Evolutionary conservation across 352 stramenopile genomes (phyloP).

Genomic region (Globisporangium rhizosaccharum): DNA sequence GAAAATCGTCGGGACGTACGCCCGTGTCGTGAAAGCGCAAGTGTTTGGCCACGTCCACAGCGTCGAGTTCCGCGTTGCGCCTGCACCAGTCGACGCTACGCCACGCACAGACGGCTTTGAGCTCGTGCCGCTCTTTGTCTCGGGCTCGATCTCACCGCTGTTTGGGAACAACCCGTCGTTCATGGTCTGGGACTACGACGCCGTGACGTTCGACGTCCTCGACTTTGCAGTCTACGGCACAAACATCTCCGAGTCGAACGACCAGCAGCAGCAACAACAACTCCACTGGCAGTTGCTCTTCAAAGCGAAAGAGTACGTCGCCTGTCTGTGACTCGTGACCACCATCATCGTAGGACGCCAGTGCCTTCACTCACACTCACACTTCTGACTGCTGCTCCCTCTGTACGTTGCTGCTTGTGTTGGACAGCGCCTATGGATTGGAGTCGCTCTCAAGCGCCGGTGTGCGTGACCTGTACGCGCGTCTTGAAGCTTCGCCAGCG

Average conservation of each 20-base stretch:
- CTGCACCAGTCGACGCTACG: constrained; percentile 12
- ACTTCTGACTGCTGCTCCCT: background rate
- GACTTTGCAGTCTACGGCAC: constrained; percentile 76
- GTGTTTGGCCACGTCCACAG: constrained; percentile 92
- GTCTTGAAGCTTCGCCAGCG: constrained; percentile 37
- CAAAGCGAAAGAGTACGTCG: constrained; percentile 27
- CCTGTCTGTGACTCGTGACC: background rate
- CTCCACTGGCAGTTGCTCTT: constrained; percentile 55
- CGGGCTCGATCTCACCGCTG: constrained; percentile 81
- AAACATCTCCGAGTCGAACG: constrained; percentile 41
- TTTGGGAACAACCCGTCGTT: constrained; percentile 91
- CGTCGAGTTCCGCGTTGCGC: constrained; percentile 83
- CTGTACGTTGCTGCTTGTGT: background rate
- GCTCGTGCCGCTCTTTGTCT: constrained; percentile 72
- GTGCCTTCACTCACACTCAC: background rate
- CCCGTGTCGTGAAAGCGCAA: constrained; percentile 70
- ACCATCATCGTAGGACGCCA: no score
- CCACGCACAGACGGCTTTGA: constrained; percentile 13
- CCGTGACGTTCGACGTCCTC: constrained; percentile 56
- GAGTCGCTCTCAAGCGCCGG: constrained; percentile 35
- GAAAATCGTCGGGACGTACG: constrained; percentile 53
- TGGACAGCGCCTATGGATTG: constrained; percentile 43
- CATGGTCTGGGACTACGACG: constrained; percentile 75
- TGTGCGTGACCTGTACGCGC: constrained; percentile 40
- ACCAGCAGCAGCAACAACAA: constrained; percentile 9